phyloP scores from a whole-genome alignment of 2,329 filamentous ascomycete species.

The Alternaria hordeiaustralica region DNA sequence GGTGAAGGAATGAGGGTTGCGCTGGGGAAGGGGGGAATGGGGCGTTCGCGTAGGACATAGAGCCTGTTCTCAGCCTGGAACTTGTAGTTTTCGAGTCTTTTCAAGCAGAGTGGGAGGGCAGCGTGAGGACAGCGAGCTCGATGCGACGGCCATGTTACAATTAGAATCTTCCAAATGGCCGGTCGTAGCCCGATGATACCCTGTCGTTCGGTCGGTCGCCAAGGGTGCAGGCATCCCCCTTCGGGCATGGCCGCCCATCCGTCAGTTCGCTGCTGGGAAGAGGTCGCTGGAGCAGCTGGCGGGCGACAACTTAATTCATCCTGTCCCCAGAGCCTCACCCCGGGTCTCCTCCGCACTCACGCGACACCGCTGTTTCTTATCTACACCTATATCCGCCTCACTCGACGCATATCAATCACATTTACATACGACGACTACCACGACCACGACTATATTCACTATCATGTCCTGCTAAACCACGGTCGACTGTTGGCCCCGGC shows the following conservation, averaged over 20 bases:
- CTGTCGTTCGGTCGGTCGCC: slow-evolving; percentile 8
- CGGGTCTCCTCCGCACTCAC: slow-evolving; percentile 14
- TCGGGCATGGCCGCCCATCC: slow-evolving; percentile 12
- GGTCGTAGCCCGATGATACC: slow-evolving; percentile 14
- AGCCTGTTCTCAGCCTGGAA: neutral
- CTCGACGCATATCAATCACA: neutral
- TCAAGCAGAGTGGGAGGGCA: neutral
- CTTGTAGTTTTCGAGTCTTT: neutral
- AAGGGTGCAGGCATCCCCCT: slow-evolving; percentile 14
- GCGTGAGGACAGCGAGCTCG: neutral
- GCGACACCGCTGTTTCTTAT: slow-evolving; percentile 9
- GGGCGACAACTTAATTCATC: slow-evolving; percentile 19
- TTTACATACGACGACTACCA: neutral
- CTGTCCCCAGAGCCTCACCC: slow-evolving; percentile 24
- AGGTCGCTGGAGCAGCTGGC: slow-evolving; percentile 14
- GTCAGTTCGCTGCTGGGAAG: slow-evolving; percentile 19
- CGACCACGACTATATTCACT: slow-evolving; percentile 1
- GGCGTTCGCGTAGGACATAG: slow-evolving; percentile 2
- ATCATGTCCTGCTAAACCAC: slow-evolving; percentile 30
- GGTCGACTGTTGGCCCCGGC: slow-evolving; percentile 30
- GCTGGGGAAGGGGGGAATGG: neutral
- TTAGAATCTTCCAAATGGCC: slow-evolving; percentile 11
- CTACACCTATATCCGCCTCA: neutral
- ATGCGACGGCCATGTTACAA: slow-evolving; percentile 3
- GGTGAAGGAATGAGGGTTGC: neutral